These are phyloP conservation scores for Actinidia arguta DNA, from an alignment of 179 eudicot genomes.

Conservation along the genomic window DNA sequence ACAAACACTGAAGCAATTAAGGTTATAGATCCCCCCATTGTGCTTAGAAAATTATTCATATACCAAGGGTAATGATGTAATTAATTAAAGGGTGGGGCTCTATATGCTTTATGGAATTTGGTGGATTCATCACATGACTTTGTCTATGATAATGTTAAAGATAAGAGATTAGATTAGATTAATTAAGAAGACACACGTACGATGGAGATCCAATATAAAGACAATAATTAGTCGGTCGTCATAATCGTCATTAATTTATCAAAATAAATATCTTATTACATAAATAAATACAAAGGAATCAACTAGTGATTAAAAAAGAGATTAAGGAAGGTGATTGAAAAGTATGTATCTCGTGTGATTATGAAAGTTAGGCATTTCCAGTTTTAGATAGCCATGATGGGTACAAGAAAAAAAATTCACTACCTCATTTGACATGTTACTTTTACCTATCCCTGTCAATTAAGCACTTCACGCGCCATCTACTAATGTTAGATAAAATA, in stretches of 20 bases:
- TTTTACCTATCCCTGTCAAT: constrained; percentile 7
- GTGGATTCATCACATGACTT: no score
- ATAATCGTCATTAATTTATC: background rate
- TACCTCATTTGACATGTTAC: background rate
- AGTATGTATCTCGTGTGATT: background rate
- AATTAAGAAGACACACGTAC: no score
- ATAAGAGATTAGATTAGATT: no score
- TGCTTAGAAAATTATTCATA: no score
- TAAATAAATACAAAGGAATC: background rate
- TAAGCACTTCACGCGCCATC: background rate
- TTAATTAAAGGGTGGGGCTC: no score
- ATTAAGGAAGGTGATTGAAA: constrained; percentile 6
- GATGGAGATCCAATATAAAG: no score
- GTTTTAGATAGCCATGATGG: constrained; percentile 6
- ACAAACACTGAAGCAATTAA: no score
- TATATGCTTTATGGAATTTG: no score
- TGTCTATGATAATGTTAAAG: no score
- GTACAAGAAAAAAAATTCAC: background rate
- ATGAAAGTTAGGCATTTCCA: background rate
- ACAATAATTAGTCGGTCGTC: background rate
- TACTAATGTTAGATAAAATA: no score
- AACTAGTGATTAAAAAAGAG: background rate
- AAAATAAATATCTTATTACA: background rate
- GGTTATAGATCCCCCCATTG: no score
- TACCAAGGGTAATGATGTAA: no score